Percentiles rank a stretch among this genome's conserved stretches.
Conservation (phyloP, 352 stramenopile genomes). For the Blastocystis sp. region DNA sequence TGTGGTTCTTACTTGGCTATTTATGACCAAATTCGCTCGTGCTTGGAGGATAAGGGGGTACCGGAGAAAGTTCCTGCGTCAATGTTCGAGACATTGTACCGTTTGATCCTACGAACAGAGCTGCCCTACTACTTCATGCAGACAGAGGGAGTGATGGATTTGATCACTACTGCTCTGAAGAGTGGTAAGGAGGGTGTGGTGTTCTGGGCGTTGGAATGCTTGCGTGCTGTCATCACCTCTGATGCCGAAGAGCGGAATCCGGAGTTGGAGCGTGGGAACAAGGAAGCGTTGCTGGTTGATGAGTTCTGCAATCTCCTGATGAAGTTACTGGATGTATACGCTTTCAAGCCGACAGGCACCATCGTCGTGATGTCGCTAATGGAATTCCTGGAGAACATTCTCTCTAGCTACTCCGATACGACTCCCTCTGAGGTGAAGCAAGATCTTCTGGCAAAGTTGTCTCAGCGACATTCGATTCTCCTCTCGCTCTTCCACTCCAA, state of each 20-base stretch:
- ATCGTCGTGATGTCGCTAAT: constrained; percentile 83
- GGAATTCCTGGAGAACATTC: constrained; percentile 79
- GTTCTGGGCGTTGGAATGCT: constrained; percentile 70
- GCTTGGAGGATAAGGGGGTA: constrained; percentile 72
- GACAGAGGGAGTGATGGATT: constrained; percentile 73
- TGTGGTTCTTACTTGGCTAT: constrained; percentile 74
- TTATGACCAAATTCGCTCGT: constrained; percentile 74
- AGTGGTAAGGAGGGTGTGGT: constrained; percentile 78
- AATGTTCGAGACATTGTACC: constrained; percentile 76
- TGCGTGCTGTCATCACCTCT: constrained; percentile 47
- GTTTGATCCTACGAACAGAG: constrained; percentile 77
- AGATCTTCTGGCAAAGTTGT: constrained; percentile 65
- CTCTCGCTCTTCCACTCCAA: constrained; percentile 81
- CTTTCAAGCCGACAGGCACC: constrained; percentile 71
- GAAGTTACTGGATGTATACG: constrained; percentile 69
- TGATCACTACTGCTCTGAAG: constrained; percentile 73
- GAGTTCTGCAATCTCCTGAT: constrained; percentile 65
- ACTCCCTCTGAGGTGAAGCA: constrained; percentile 71
- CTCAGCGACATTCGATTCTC: constrained; percentile 72
- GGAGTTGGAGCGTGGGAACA: constrained; percentile 66
- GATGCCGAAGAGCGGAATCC: constrained; percentile 67
- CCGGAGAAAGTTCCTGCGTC: constrained; percentile 71
- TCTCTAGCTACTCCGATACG: constrained; percentile 80
- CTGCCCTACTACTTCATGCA: constrained; percentile 77
- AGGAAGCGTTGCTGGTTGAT: constrained; percentile 69